Percentiles rank a stretch among this genome's conserved stretches.
Conservation (phyloP, 2,329 filamentous ascomycete species). For the Exophiala calicioides region DNA sequence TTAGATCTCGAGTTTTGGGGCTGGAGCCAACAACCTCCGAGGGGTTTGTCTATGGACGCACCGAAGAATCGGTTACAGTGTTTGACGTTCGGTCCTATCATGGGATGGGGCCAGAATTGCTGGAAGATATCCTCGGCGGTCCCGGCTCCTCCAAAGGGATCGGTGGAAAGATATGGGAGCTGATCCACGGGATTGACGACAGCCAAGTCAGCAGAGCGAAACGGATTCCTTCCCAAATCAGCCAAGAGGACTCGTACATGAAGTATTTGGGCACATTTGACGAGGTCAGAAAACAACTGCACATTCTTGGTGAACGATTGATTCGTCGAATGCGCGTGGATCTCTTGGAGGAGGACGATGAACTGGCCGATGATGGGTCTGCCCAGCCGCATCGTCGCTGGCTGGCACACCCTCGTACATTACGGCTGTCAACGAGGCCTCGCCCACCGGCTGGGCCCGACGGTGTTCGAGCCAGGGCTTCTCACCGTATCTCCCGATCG, state of each 20-base stretch:
- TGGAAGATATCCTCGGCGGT: constrained; percentile 70
- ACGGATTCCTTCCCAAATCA: constrained; percentile 80
- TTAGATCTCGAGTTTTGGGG: constrained; percentile 63
- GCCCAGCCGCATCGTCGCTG: constrained; percentile 49
- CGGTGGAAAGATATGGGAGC: constrained; percentile 70
- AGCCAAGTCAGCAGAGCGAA: constrained; percentile 70
- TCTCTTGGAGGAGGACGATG: constrained; percentile 59
- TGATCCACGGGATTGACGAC: constrained; percentile 79
- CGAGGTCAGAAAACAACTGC: constrained; percentile 67
- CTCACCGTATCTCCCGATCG: constrained; percentile 74
- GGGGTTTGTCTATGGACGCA: constrained; percentile 51
- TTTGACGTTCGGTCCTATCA: constrained; percentile 64
- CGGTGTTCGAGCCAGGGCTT: constrained; percentile 58
- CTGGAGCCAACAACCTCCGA: constrained; percentile 45
- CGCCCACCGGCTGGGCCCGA: constrained; percentile 55
- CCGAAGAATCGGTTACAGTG: constrained; percentile 63
- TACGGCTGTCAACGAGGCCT: constrained; percentile 77
- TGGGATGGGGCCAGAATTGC: constrained; percentile 61
- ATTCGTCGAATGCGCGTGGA: constrained; percentile 78
- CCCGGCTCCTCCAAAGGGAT: constrained; percentile 71
- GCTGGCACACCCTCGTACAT: constrained; percentile 77
- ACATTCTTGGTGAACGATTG: constrained; percentile 68
- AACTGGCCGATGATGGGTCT: constrained; percentile 31
- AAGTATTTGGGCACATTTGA: constrained; percentile 63
- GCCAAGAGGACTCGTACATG: constrained; percentile 89